A percentile compares a stretch with the other conserved stretches of the same genome.
Evolutionary conservation across 352 stramenopile species (phyloP).

Genomic region (Pythium sp.): DNA sequence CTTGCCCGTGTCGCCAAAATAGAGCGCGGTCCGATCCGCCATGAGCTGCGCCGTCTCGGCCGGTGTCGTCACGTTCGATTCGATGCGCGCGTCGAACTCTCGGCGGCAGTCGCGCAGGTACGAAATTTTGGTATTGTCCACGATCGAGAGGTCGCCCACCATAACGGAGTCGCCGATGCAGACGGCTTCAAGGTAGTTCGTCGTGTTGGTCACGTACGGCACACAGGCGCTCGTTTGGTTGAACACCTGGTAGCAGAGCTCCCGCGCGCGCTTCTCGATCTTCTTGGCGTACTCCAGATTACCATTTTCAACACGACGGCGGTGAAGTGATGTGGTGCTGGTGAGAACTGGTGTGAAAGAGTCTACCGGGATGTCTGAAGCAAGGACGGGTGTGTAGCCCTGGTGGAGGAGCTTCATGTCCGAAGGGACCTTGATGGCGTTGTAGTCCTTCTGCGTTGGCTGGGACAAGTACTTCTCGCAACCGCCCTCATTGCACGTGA

Average conservation of each 20-base stretch:
- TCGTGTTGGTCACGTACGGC: constrained; percentile 27
- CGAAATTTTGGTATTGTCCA: constrained; percentile 31
- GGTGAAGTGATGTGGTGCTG: not conserved
- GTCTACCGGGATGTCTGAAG: not conserved
- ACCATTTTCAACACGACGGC: not conserved
- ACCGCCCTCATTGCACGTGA: constrained; percentile 23
- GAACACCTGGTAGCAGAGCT: constrained; percentile 29
- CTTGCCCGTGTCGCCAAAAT: constrained; percentile 20
- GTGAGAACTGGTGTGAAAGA: constrained; percentile 4
- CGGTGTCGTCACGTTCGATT: constrained; percentile 16
- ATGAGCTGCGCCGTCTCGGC: constrained; percentile 12
- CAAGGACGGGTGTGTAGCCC: not conserved
- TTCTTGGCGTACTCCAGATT: not conserved
- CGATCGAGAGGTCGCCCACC: constrained; percentile 21
- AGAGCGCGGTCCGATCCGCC: constrained; percentile 16
- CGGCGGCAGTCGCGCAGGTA: constrained; percentile 35
- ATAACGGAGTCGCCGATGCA: constrained; percentile 22
- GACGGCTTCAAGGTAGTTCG: constrained; percentile 26
- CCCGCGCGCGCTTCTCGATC: constrained; percentile 13
- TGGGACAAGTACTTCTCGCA: constrained; percentile 21
- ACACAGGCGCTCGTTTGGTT: constrained; percentile 15
- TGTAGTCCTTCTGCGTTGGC: constrained; percentile 23
- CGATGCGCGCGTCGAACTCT: constrained; percentile 24
- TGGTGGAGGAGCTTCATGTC: constrained; percentile 13
- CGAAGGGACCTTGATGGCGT: constrained; percentile 4